Percentiles rank a stretch among this genome's conserved stretches.
Conservation (phyloP, 2,329 filamentous ascomycete genomes). For the Colletotrichum cuscutae region DNA sequence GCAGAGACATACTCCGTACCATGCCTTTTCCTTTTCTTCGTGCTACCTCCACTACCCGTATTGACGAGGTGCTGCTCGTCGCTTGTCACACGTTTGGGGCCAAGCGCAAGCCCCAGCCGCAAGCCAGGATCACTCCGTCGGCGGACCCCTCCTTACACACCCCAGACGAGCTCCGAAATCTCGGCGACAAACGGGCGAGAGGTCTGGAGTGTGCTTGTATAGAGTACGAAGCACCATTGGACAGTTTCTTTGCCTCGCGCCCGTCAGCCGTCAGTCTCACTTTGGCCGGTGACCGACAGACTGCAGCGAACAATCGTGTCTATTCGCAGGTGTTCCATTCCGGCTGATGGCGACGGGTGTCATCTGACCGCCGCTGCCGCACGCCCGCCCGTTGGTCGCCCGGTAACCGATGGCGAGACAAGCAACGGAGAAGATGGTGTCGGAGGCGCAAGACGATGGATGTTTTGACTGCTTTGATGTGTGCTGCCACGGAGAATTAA, state of each 20-base stretch:
- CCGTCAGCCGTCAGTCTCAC: constrained; percentile 5
- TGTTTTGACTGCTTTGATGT: constrained; percentile 25
- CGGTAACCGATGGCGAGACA: constrained; percentile 21
- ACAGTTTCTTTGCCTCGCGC: constrained; percentile 7
- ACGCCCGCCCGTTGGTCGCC: constrained; percentile 20
- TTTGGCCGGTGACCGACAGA: background rate
- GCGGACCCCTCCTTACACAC: constrained; percentile 13
- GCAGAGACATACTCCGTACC: constrained; percentile 10
- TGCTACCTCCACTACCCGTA: background rate
- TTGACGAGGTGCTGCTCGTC: background rate
- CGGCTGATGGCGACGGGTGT: constrained; percentile 25
- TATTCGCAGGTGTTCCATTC: constrained; percentile 32
- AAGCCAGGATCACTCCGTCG: constrained; percentile 28
- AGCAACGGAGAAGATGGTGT: constrained; percentile 8
- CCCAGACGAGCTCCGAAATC: constrained; percentile 30
- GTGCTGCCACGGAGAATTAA: constrained; percentile 20
- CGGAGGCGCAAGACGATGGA: constrained; percentile 8
- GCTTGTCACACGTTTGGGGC: constrained; percentile 27
- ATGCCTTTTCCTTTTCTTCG: background rate
- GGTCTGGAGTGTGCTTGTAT: constrained; percentile 17
- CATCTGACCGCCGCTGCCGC: constrained; percentile 27
- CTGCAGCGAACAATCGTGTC: constrained; percentile 24
- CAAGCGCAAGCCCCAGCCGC: constrained; percentile 31
- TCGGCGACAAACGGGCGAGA: constrained; percentile 31
- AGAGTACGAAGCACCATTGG: background rate